Base-by-base conservation (phyloP, 305 asterid genomes). In the Fraxinus paxiana region DNA sequence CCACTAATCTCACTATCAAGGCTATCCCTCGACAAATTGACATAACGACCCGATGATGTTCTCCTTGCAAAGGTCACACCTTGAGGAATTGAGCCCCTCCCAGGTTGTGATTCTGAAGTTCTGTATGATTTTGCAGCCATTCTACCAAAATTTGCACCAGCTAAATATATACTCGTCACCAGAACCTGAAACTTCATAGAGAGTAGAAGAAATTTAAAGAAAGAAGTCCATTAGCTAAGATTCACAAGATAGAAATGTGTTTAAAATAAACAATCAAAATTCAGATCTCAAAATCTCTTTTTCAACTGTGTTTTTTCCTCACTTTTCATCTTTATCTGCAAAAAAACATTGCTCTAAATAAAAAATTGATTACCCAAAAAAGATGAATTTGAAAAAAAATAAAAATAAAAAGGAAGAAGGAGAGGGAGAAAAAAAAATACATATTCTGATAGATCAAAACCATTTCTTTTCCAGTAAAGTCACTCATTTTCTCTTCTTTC, bases 41-140 rank as follows among this genome's bases (percentile, higher is more conserved):
- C 97, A 80, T 94, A 94, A 59, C 94, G 90, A 26, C 98, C 98
- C 0, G 98, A 94, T 0, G 94, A 89, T 54, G 97, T 91, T 83
- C 97, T 83, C 86, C 97, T 89, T 3, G 95, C 87, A 76, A 92
- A 94, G 63, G 92, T 94, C 79, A 94, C 97, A 0, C 79, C 17
- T 8, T 89, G 92, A 46, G 84, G 90, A 22, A 81, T 81, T n/a
- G 87, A 65, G 18, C 85, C 83, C 72, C 91, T 88, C 71, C 90
- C 91, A 9, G 65, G 79, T 51, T 87, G 92, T 30, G 87, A 69
- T 73, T 86, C 93, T 12, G 89, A 72, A 17, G 80, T 80, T 63
- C 84, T 85, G 85, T 79, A 92, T 15, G 98, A 86, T 85, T 94
- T 88, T 80, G 90, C 92, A 9, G 95, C 90, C 98, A 94, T 94